Percentiles rank a stretch among this genome's conserved stretches.
Evolutionary conservation across 768 basidiomycete species (phyloP).

Genomic region (Boletus huronensis): DNA sequence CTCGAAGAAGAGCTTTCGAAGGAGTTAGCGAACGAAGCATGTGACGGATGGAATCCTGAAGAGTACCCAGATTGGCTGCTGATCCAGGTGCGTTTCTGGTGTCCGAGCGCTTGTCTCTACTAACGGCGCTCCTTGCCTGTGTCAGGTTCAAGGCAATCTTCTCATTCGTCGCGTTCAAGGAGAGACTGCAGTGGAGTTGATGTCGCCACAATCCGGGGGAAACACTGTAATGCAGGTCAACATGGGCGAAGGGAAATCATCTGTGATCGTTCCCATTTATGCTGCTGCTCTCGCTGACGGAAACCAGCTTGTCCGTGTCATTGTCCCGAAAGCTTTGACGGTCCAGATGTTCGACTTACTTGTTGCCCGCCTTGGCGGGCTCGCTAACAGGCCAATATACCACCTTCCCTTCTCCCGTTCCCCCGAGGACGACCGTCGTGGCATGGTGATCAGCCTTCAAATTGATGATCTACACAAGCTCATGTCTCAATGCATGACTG

Average conservation of each 20-base stretch:
- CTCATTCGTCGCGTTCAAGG: too few relatives aligned
- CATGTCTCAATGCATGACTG: slow-evolving; percentile 34
- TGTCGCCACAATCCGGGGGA: slow-evolving; percentile 29
- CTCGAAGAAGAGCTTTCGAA: too few relatives aligned
- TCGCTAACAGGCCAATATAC: slow-evolving; percentile 43
- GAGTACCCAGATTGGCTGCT: too few relatives aligned
- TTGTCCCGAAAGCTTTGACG: slow-evolving; percentile 41
- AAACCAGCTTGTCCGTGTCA: slow-evolving; percentile 39
- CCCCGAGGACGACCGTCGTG: slow-evolving; percentile 10
- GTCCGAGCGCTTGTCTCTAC: too few relatives aligned
- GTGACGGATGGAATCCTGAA: too few relatives aligned
- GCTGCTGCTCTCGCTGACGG: slow-evolving; percentile 40
- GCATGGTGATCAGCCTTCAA: not conserved
- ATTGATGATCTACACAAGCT: slow-evolving; percentile 28
- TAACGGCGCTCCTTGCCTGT: too few relatives aligned
- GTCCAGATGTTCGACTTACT: slow-evolving; percentile 45
- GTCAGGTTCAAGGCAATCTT: too few relatives aligned
- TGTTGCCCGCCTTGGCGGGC: slow-evolving; percentile 36
- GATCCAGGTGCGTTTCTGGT: too few relatives aligned
- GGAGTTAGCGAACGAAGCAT: too few relatives aligned
- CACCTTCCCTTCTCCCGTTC: slow-evolving; percentile 46
- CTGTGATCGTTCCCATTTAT: slow-evolving; percentile 42
- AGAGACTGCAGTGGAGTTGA: slow-evolving; percentile 41
- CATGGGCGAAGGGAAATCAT: slow-evolving; percentile 55
- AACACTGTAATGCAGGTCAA: slow-evolving; percentile 47